Conservation (phyloP, 2,329 filamentous ascomycete genomes). For the Fusarium sp. region DNA sequence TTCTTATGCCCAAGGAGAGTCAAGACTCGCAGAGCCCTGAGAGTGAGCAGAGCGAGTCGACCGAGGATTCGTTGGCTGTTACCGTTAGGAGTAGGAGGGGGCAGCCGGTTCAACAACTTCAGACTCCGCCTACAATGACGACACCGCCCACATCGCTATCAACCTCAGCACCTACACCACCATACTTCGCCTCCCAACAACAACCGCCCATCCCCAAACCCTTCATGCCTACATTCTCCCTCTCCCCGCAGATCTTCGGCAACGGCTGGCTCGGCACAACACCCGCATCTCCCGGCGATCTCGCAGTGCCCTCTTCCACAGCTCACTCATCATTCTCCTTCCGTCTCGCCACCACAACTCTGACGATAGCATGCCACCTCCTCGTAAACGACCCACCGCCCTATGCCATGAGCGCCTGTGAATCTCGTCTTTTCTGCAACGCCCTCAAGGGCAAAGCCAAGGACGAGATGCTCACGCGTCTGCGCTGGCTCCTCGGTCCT, state of each 20-base stretch:
- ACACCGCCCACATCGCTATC: neutral
- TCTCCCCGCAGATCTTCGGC: conserved; percentile 44
- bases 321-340: conserved; percentile 38
- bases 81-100: conserved; percentile 10
- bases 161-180: conserved; percentile 6
- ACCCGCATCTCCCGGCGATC: conserved; percentile 23
- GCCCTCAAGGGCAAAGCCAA: conserved; percentile 30
- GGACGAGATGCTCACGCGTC: conserved; percentile 44
- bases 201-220: conserved; percentile 13
- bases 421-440: conserved; percentile 41
- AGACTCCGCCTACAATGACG: neutral
- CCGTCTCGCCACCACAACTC: conserved; percentile 38
- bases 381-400: conserved; percentile 31
- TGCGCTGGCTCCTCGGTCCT: conserved; percentile 45
- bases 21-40: conserved; percentile 15
- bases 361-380: conserved; percentile 42
- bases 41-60: conserved; percentile 25
- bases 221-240: conserved; percentile 15
- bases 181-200: conserved; percentile 14
- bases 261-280: conserved; percentile 44
- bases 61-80: conserved; percentile 23
- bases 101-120: conserved; percentile 2
- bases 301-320: conserved; percentile 1
- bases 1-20: conserved; percentile 15
- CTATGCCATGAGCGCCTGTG: conserved; percentile 5